Evolutionary conservation across 108 stramenopile genomes (phyloP), one percentile per base, ranked within the genome.

Genomic region (Pseudonitzschia pungens): DNA sequence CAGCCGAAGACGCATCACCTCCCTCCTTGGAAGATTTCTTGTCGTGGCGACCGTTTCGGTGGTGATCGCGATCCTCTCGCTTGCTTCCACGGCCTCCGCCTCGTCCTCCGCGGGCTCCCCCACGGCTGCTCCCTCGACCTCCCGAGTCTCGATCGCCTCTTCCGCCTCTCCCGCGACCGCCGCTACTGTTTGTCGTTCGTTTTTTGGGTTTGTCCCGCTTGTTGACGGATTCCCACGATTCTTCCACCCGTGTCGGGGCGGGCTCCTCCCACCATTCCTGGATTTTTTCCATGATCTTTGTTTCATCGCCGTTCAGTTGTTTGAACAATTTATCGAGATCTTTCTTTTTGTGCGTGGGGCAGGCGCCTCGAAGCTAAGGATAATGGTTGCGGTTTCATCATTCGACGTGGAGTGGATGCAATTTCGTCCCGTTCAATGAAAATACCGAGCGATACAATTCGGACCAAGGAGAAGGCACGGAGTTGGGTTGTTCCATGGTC

Each of bases 261-360:
- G 87, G 87, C 63, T 92, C 90, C 20, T 90, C 86, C 90, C 90
- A 94, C 93, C 93, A 94, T 63, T 87, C 78, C 36, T 71, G 73
- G 69, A 94, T 90, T 70, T 82, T 81, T 51, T 80, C 74, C 65
- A 74, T 80, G 68, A 94, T 88, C 77, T 86, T 85, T 45, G 80
- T 83, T 70, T 92, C 90, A 73, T 94, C 87, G 40, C 93, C 93
- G 77, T 92, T 87, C 78, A 85, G 78, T 78, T 75, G 59, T 64
- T 91, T 92, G 22, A 90, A 87, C 22, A 94, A 82, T 28, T 85
- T 74, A 66, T 92, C 93, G 15, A 94, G 83, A 59, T 94, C 93
- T 65, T 88, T 89, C 29, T 74, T 69, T 85, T 87, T 90, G 84
- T 91, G 87, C 20, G 77, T 72, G 31, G 93, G 93, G 71, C 93